Conservation (phyloP, 2,329 filamentous ascomycete species). For the Penicillium sp. region DNA sequence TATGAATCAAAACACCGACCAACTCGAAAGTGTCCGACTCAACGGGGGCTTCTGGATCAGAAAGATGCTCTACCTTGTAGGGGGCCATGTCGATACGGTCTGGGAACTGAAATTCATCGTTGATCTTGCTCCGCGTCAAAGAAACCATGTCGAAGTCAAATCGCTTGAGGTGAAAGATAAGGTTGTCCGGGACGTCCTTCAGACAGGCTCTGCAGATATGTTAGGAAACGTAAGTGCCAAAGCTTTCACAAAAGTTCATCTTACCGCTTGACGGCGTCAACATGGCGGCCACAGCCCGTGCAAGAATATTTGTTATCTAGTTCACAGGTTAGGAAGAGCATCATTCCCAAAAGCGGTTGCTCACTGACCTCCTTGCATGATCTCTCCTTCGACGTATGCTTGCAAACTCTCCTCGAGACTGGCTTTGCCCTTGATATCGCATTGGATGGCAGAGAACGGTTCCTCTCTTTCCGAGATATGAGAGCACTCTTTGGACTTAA, state of each 20-base stretch:
- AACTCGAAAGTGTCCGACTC: constrained; percentile 82
- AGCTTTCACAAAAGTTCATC: constrained; percentile 4
- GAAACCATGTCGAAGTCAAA: constrained; percentile 58
- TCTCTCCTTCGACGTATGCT: constrained; percentile 93
- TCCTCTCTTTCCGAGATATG: constrained; percentile 91
- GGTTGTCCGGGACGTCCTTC: constrained; percentile 86
- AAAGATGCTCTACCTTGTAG: constrained; percentile 84
- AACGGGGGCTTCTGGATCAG: constrained; percentile 55
- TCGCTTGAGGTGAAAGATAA: constrained; percentile 88
- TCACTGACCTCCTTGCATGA: constrained; percentile 78
- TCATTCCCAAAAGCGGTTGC: not conserved
- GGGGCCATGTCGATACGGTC: constrained; percentile 78
- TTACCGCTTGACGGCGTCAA: constrained; percentile 86
- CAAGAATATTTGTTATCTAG: constrained; percentile 97
- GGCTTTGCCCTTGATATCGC: constrained; percentile 90
- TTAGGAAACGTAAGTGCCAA: constrained; percentile 12
- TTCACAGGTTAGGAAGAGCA: constrained; percentile 19
- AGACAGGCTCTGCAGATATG: constrained; percentile 66
- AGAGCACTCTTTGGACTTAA: constrained; percentile 89
- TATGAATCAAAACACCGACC: constrained; percentile 91
- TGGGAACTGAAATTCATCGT: constrained; percentile 91
- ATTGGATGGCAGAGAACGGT: constrained; percentile 90
- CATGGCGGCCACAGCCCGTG: constrained; percentile 80
- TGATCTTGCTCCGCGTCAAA: constrained; percentile 84
- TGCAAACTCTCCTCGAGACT: constrained; percentile 82